Conservation (phyloP, 164 flowering plant genomes). For the Dillenia suffruticosa region DNA sequence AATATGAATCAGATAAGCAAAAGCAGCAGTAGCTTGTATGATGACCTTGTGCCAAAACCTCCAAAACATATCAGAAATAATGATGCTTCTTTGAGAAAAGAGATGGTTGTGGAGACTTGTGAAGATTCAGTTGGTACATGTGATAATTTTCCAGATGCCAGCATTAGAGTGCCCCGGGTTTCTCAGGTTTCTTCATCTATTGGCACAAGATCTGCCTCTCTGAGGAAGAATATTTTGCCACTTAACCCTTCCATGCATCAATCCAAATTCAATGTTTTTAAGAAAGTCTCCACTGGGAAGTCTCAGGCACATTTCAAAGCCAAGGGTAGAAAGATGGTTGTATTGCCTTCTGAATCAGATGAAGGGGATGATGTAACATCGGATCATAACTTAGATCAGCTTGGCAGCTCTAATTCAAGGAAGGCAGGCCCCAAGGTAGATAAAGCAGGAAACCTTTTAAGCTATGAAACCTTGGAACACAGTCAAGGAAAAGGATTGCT, state of each 20-base stretch:
- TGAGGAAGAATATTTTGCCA: conserved; percentile 18
- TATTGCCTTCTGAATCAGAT: conserved; percentile 16
- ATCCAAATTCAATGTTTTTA: conserved; percentile 10
- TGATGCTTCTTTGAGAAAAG: conserved; percentile 23
- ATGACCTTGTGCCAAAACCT: conserved; percentile 8
- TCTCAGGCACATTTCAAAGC: conserved; percentile 11
- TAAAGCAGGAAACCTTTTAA: background rate
- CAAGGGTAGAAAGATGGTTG: conserved; percentile 18
- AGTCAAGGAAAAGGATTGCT: conserved; percentile 13
- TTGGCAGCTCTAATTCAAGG: conserved; percentile 1
- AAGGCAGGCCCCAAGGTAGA: background rate
- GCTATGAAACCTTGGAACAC: conserved; percentile 7
- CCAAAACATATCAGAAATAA: conserved; percentile 13
- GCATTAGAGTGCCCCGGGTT: conserved; percentile 10
- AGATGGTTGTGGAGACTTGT: conserved; percentile 10
- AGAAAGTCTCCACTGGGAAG: conserved; percentile 16
- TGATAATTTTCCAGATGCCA: conserved; percentile 2
- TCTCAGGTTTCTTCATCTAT: conserved; percentile 13
- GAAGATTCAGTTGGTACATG: conserved; percentile 10
- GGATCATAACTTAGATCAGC: conserved; percentile 6
- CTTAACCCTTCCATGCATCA: conserved; percentile 11
- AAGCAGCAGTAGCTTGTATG: conserved; percentile 12
- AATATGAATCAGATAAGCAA: conserved; percentile 14
- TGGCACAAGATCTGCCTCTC: conserved; percentile 16
- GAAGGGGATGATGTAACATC: conserved; percentile 10